Base-by-base conservation (phyloP, 495 filamentous ascomycete species). In the Xanthoparmelia taractica region DNA sequence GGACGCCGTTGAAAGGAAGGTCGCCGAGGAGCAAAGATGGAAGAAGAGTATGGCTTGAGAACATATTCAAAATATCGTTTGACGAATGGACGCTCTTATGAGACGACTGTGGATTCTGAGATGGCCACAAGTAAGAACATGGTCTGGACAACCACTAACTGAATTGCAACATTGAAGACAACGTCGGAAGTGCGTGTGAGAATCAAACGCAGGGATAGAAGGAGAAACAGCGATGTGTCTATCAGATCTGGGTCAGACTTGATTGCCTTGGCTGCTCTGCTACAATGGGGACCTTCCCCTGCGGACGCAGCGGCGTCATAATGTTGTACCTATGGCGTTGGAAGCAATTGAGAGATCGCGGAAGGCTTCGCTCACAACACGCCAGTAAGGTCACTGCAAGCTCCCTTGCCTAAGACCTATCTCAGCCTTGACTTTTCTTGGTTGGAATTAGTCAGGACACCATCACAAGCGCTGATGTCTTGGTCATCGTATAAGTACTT, bases 1-100 rank as follows among this genome's bases (percentile, higher is more conserved):
- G 66, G 83, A 85, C 54, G 77, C 80, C 34, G 75, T 93, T 60
- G 79, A 85, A 67, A 77, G 72, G 60, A 87, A 87, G 61, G 75
- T 83, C 50, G 77, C 73, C 37, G 72, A 73, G 58, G 83, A 87
- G 67, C 73, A 87, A 52, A 74, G 79, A 68, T 89, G 86, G 85
- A 85, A 83, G 72, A 77, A 73, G 78, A 57, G 33, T 20, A 15
- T 17, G 31, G 43, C 20, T 18, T 56, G 40, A 63, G 23, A 48
- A 18, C 5, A n/a, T 20, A 15, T 2, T 31, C 23, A 65, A 33
- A 8, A 10, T 15, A 23, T 25, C 12, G 25, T 1, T 12, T 57
- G 13, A 36, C 20, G 10, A 8, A 27, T 23, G 31, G 8, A 34
- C 29, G 45, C 17, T 52, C 20, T 37, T 20, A 31, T 40, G 6